phyloP scores from a whole-genome alignment of 2,329 filamentous ascomycete species.

The Aspergillus chevalieri region DNA sequence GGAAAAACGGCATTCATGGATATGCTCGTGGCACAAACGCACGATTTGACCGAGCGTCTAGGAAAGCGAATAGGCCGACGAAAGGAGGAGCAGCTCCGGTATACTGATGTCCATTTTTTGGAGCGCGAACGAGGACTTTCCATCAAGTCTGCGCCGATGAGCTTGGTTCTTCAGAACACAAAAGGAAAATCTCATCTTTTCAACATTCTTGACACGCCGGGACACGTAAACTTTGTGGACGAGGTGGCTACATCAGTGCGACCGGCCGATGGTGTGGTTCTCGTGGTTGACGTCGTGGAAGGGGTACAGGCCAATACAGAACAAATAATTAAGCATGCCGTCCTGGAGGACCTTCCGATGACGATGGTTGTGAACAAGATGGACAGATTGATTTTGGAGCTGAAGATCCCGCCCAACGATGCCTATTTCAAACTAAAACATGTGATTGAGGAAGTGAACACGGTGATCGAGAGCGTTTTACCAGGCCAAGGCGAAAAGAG shows the following conservation, averaged over 20 bases:
- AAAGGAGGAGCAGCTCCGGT: slow-evolving; percentile 82
- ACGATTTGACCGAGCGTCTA: slow-evolving; percentile 72
- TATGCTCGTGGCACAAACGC: slow-evolving; percentile 93
- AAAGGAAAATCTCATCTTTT: slow-evolving; percentile 91
- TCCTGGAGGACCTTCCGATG: slow-evolving; percentile 80
- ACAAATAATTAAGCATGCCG: slow-evolving; percentile 92
- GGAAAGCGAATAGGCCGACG: slow-evolving; percentile 76
- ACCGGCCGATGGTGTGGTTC: slow-evolving; percentile 81
- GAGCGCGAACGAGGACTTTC: slow-evolving; percentile 87
- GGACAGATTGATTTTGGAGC: slow-evolving; percentile 87
- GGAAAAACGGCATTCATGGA: slow-evolving; percentile 98
- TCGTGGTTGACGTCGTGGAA: slow-evolving; percentile 94
- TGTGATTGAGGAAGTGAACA: slow-evolving; percentile 97
- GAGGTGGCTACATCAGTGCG: slow-evolving; percentile 86
- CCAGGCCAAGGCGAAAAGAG: slow-evolving; percentile 73
- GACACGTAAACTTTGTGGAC: slow-evolving; percentile 97
- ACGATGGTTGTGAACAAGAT: slow-evolving; percentile 95
- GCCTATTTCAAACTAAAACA: slow-evolving; percentile 99
- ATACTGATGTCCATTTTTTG: slow-evolving; percentile 85
- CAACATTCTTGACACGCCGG: slow-evolving; percentile 92
- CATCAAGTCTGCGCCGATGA: slow-evolving; percentile 92
- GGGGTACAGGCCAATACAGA: slow-evolving; percentile 99
- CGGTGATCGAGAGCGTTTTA: slow-evolving; percentile 79
- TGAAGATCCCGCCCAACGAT: slow-evolving; percentile 88
- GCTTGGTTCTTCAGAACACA: slow-evolving; percentile 76